Percentiles rank a stretch among this genome's conserved stretches.
These are phyloP conservation scores for Asparagopsis taxiformis DNA, from an alignment of 31 red algal genomes.

Conservation along the genomic window DNA sequence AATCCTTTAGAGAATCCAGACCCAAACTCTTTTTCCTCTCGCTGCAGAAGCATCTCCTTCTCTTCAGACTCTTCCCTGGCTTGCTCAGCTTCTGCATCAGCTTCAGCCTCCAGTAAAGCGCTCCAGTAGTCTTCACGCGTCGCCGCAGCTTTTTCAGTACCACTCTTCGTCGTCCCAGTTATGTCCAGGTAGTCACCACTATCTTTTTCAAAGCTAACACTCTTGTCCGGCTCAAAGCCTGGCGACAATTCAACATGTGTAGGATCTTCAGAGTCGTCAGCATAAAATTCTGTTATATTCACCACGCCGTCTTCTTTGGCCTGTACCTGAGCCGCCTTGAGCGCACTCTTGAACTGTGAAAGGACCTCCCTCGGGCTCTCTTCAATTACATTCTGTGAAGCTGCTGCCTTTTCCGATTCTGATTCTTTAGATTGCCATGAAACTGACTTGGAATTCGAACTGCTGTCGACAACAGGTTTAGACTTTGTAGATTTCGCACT, in stretches of 20 bases:
- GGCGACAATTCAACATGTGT: conserved; percentile 18
- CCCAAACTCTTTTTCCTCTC: neutral
- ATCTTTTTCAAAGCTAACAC: conserved; percentile 35
- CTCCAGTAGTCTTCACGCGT: neutral
- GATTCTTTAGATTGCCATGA: too few relatives aligned
- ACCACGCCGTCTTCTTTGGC: conserved; percentile 38
- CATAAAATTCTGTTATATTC: conserved; percentile 50
- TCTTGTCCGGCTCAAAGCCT: conserved; percentile 36
- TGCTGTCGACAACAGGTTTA: too few relatives aligned
- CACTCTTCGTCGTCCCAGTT: conserved; percentile 8
- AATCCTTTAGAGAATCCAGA: neutral
- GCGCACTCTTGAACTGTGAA: conserved; percentile 2
- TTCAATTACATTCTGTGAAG: too few relatives aligned
- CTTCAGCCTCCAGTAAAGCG: neutral
- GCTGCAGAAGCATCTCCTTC: neutral
- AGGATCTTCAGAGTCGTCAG: conserved; percentile 18
- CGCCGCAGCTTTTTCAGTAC: neutral
- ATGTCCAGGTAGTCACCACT: conserved; percentile 57
- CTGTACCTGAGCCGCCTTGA: conserved; percentile 10
- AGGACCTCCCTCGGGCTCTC: neutral
- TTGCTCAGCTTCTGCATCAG: neutral
- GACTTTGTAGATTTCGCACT: too few relatives aligned
- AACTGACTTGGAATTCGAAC: neutral
- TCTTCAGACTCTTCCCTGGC: neutral
- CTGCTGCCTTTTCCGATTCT: too few relatives aligned